Percentiles rank a stretch among this genome's conserved stretches.
These are phyloP conservation scores for Penicillium concentricum DNA, from an alignment of 2,329 filamentous ascomycete species.

Conservation along the genomic window DNA sequence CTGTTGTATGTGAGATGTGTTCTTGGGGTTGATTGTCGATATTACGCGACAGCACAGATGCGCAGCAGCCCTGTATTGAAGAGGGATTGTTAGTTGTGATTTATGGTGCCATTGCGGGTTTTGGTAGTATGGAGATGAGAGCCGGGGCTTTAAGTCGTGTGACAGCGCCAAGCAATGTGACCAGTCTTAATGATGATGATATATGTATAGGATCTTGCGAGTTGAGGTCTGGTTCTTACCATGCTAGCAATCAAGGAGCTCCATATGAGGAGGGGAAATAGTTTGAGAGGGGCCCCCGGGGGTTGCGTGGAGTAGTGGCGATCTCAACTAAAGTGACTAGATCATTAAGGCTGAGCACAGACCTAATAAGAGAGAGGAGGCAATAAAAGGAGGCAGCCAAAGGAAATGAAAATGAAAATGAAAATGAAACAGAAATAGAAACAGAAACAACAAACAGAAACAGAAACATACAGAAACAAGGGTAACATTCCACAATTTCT, in stretches of 20 bases:
- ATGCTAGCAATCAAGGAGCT: conserved; percentile 29
- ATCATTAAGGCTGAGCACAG: conserved; percentile 3
- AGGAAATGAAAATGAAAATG: not conserved
- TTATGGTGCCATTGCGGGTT: not conserved
- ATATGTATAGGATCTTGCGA: not conserved
- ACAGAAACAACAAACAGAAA: not conserved
- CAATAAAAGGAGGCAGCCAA: conserved; percentile 1
- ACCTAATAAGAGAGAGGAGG: conserved; percentile 3
- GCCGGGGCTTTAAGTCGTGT: conserved; percentile 4
- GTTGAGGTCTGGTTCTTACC: conserved; percentile 26
- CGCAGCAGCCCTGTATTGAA: conserved; percentile 39
- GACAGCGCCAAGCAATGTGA: conserved; percentile 6
- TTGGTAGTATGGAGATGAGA: not conserved
- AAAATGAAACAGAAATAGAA: not conserved
- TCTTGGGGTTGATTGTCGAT: conserved; percentile 24
- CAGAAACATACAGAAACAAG: not conserved
- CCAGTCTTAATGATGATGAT: not conserved
- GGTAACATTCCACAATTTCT: conserved; percentile 6
- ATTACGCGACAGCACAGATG: conserved; percentile 36
- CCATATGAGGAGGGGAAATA: conserved; percentile 26
- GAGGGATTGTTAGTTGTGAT: conserved; percentile 4
- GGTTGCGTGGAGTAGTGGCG: conserved; percentile 1
- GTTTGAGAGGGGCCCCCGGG: conserved; percentile 3
- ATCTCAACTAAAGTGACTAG: conserved; percentile 2
- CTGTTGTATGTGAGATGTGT: not conserved